Evolutionary conservation across 2,329 filamentous ascomycete species (phyloP).

Genomic region (Kalmusia sp.): DNA sequence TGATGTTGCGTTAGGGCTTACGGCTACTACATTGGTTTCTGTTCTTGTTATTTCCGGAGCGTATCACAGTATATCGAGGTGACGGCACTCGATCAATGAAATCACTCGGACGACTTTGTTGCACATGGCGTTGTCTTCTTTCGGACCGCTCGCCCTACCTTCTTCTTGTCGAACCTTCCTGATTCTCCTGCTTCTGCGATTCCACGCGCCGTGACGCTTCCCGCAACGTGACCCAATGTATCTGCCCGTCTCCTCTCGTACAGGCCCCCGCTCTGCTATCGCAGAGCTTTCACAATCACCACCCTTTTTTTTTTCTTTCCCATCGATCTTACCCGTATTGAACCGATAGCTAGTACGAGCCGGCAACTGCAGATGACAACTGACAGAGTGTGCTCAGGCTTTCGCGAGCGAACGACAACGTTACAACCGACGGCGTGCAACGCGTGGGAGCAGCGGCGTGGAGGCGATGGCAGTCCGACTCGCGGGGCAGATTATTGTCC

Average conservation of each 20-base stretch:
- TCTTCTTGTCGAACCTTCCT: not conserved
- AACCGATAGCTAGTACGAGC: not conserved
- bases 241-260: not conserved
- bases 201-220: slow-evolving; percentile 4
- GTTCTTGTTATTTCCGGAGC: not conserved
- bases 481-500: not conserved
- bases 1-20: not conserved
- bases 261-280: not conserved
- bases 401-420: not conserved
- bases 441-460: slow-evolving; percentile 7
- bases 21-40: slow-evolving; percentile 2
- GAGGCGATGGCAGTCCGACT: not conserved
- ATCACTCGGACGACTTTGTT: not conserved
- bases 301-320: not conserved
- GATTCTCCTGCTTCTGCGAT: not conserved
- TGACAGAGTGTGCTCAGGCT: not conserved
- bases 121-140: not conserved
- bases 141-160: not conserved
- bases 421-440: slow-evolving; percentile 1
- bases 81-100: not conserved
- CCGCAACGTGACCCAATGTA: not conserved
- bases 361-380: not conserved
- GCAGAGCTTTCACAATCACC: not conserved
- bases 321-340: not conserved
- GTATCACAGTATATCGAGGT: not conserved